phyloP scores from a whole-genome alignment of 305 asterid species.

The Solanum hybrid region DNA sequence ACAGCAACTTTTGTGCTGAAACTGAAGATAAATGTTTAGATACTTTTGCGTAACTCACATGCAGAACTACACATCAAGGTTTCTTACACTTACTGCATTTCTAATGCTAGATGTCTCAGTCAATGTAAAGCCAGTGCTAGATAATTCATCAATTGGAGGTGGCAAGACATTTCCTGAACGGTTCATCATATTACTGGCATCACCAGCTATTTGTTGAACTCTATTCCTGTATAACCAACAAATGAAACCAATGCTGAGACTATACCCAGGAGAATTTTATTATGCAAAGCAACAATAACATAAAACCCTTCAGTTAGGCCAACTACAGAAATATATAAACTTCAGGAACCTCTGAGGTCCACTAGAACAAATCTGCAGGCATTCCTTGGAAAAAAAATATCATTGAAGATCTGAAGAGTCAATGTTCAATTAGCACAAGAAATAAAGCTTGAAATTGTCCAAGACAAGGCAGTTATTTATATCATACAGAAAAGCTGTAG shows the following conservation, averaged over 20 bases:
- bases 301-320: not conserved
- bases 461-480: not conserved
- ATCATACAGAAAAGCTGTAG: not conserved
- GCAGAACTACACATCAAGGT: constrained; percentile 6
- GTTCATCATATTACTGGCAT: constrained; percentile 34
- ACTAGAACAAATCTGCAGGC: not conserved
- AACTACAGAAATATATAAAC: not conserved
- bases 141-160: constrained; percentile 47
- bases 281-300: constrained; percentile 3
- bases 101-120: constrained; percentile 37
- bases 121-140: constrained; percentile 25
- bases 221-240: constrained; percentile 51
- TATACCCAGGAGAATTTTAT: not conserved
- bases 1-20: constrained; percentile 1
- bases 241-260: constrained; percentile 12
- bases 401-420: not conserved
- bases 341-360: not conserved
- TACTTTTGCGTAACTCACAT: not conserved
- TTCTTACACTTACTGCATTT: constrained; percentile 51
- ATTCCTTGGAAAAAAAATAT: not conserved
- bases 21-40: not conserved
- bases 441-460: not conserved
- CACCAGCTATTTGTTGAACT: constrained; percentile 86
- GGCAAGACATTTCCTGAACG: constrained; percentile 73
- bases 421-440: not conserved